Conservation (phyloP, 2,329 filamentous ascomycete species). For the Colletotrichum magnum region DNA sequence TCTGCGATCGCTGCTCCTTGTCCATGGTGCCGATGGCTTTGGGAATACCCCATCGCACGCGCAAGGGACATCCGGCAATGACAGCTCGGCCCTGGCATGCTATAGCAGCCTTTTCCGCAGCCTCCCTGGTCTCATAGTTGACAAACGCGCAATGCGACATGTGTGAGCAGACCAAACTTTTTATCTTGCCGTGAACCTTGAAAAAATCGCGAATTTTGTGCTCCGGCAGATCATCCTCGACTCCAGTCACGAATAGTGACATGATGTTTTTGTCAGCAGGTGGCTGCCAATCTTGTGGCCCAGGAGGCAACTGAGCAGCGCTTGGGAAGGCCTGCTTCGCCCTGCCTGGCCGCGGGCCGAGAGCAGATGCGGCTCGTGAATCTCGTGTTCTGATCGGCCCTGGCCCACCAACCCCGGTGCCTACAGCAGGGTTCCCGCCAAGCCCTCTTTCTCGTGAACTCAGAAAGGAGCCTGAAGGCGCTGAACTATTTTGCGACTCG, state of each 20-base stretch:
- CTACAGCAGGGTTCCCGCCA: slow-evolving; percentile 63
- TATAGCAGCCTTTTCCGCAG: slow-evolving; percentile 87
- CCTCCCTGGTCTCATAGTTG: slow-evolving; percentile 89
- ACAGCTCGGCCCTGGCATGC: slow-evolving; percentile 90
- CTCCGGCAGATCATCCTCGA: slow-evolving; percentile 96
- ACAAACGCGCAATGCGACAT: slow-evolving; percentile 97
- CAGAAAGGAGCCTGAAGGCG: slow-evolving; percentile 44
- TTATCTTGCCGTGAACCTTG: slow-evolving; percentile 87
- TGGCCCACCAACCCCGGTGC: slow-evolving; percentile 72
- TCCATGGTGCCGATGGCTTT: slow-evolving; percentile 94
- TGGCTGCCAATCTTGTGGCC: slow-evolving; percentile 87
- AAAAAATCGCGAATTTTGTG: slow-evolving; percentile 93
- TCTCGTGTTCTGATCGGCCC: slow-evolving; percentile 86
- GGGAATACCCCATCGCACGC: slow-evolving; percentile 93
- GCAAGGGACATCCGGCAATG: slow-evolving; percentile 89
- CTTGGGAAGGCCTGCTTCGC: slow-evolving; percentile 75
- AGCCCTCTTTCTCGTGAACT: slow-evolving; percentile 31
- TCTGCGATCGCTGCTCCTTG: slow-evolving; percentile 84
- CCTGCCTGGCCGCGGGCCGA: slow-evolving; percentile 64
- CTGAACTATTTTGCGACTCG: slow-evolving; percentile 46
- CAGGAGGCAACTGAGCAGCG: slow-evolving; percentile 81
- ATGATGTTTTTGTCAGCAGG: slow-evolving; percentile 89
- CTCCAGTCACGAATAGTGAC: slow-evolving; percentile 93
- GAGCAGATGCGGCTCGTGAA: slow-evolving; percentile 65
- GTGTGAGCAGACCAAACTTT: slow-evolving; percentile 95